These are phyloP conservation scores for Penicillium pulvis DNA, from an alignment of 495 filamentous ascomycete species.

Conservation along the genomic window DNA sequence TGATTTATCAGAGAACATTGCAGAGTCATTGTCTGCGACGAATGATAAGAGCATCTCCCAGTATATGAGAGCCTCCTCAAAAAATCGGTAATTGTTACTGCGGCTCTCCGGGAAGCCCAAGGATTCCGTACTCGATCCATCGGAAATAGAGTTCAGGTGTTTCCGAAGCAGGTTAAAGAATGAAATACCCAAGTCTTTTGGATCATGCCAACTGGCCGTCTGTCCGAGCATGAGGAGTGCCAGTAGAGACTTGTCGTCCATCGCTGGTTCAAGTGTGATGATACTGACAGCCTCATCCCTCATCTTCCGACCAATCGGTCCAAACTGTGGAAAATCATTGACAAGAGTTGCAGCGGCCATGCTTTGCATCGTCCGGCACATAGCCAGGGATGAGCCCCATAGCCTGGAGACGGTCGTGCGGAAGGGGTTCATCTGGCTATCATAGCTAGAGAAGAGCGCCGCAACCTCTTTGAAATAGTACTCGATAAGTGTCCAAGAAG, in stretches of 20 bases:
- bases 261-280: constrained; percentile 45
- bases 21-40: constrained; percentile 49
- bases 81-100: constrained; percentile 56
- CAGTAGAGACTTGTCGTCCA: constrained; percentile 53
- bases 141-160: constrained; percentile 42
- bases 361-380: constrained; percentile 61
- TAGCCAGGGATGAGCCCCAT: constrained; percentile 57
- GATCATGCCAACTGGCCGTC: constrained; percentile 59
- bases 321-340: constrained; percentile 57
- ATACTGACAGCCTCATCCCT: constrained; percentile 52
- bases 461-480: constrained; percentile 64
- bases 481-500: constrained; percentile 57
- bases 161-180: constrained; percentile 49
- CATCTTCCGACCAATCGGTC: constrained; percentile 52
- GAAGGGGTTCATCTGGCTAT: constrained; percentile 61
- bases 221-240: constrained; percentile 58
- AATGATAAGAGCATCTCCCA: constrained; percentile 64
- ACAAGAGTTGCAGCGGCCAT: constrained; percentile 63
- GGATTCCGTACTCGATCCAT: constrained; percentile 13
- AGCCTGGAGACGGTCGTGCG: constrained; percentile 56
- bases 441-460: constrained; percentile 59
- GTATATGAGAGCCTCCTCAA: constrained; percentile 59
- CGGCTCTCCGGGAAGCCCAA: constrained; percentile 26
- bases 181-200: constrained; percentile 54
- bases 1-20: constrained; percentile 27